A percentile compares a stretch with the other conserved stretches of the same genome.
These are phyloP conservation scores for Candida peoriensis DNA, from an alignment of 805 yeast species.

Conservation along the genomic window DNA sequence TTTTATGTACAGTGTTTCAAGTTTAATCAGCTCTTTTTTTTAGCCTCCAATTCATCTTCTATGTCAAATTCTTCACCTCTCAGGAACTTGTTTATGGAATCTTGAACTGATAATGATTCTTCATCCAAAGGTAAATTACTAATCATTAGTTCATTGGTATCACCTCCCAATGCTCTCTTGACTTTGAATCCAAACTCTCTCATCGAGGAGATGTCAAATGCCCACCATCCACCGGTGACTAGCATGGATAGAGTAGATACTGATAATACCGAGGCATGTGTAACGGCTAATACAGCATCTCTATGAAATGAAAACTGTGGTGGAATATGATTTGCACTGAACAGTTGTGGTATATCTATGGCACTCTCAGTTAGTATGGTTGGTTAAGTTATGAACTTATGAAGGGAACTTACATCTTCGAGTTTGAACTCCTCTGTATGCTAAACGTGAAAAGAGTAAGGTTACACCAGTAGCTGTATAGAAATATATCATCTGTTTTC, in stretches of 20 bases:
- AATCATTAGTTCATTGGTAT: conserved; percentile 44
- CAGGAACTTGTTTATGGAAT: conserved; percentile 45
- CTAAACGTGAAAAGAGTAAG: conserved; percentile 64
- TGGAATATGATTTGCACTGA: conserved; percentile 82
- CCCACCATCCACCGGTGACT: conserved; percentile 75
- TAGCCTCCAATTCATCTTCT: not conserved
- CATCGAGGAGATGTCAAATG: conserved; percentile 61
- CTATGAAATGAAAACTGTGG: conserved; percentile 76
- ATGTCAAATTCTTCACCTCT: conserved; percentile 33
- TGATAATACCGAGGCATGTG: conserved; percentile 74
- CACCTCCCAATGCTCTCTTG: conserved; percentile 65
- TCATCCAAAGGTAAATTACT: conserved; percentile 48
- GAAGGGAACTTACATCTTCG: conserved; percentile 46
- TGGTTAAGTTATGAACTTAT: not conserved
- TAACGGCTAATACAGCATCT: conserved; percentile 83
- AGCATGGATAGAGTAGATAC: conserved; percentile 68
- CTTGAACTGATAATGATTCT: conserved; percentile 54
- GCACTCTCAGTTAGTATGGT: conserved; percentile 13
- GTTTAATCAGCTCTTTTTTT: not conserved
- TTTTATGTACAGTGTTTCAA: too few species aligned
- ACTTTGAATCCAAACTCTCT: conserved; percentile 69
- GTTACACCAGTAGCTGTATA: conserved; percentile 70
- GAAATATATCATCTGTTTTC: conserved; percentile 67
- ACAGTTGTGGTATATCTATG: conserved; percentile 58
- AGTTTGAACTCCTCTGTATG: conserved; percentile 66